A percentile compares a stretch with the other conserved stretches of the same genome.
Evolutionary conservation across 805 yeast species (phyloP).

Genomic region (Blastobotrys chiropterorum): DNA sequence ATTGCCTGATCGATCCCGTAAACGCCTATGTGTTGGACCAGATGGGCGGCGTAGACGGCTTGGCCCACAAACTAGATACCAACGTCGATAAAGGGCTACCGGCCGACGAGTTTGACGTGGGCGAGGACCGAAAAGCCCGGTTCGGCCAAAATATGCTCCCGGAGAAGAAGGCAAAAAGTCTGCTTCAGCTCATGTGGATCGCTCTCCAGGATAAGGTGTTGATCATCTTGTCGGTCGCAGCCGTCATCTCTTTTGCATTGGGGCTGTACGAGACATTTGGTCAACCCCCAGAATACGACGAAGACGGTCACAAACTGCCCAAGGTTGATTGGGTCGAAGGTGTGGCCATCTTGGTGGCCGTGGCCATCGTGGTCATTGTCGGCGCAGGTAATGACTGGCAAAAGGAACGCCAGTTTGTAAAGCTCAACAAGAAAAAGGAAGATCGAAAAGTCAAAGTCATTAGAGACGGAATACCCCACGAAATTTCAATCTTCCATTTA

Average conservation of each 20-base stretch:
- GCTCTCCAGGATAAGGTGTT: conserved; percentile 90
- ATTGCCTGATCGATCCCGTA: conserved; percentile 33
- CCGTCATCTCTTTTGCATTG: conserved; percentile 78
- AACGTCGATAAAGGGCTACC: conserved; percentile 28
- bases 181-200: conserved; percentile 62
- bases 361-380: conserved; percentile 81
- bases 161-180: conserved; percentile 59
- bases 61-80: conserved; percentile 28
- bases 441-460: conserved; percentile 72
- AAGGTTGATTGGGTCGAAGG: conserved; percentile 98
- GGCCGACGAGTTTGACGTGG: conserved; percentile 17
- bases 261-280: conserved; percentile 93
- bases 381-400: conserved; percentile 97
- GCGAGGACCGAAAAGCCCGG: conserved; percentile 18
- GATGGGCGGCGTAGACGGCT: conserved; percentile 33
- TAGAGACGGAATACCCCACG: conserved; percentile 61
- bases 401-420: conserved; percentile 88
- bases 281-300: conserved; percentile 69
- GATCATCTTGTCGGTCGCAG: conserved; percentile 77
- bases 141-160: conserved; percentile 69
- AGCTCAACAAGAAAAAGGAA: conserved; percentile 81
- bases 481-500: conserved; percentile 66
- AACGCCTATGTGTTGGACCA: conserved; percentile 31
- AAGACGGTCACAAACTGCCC: conserved; percentile 69
- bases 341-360: conserved; percentile 91